These are phyloP conservation scores for Lentinus brumalis DNA, from an alignment of 768 basidiomycete genomes.

Conservation along the genomic window DNA sequence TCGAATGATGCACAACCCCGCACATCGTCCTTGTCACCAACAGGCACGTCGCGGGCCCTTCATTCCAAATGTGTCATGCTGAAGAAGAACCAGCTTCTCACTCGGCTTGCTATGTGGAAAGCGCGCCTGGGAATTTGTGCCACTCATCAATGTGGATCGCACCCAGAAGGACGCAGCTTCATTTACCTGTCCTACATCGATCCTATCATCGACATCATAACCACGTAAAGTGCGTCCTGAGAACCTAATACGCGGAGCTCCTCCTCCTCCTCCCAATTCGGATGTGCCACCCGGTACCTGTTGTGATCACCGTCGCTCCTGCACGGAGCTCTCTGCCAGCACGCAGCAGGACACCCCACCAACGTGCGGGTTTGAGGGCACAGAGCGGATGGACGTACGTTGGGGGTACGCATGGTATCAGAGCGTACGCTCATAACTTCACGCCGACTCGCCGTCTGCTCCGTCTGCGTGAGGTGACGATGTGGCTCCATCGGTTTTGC, in stretches of 20 bases:
- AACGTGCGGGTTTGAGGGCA: not conserved
- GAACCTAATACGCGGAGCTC: not conserved
- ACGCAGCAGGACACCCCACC: not conserved
- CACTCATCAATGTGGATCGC: not conserved
- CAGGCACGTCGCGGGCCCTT: not conserved
- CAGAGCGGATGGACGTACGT: conserved; percentile 2
- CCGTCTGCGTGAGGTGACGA: conserved; percentile 8
- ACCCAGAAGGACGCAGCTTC: not conserved
- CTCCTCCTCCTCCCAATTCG: not conserved
- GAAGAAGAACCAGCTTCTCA: not conserved
- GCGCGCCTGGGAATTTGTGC: conserved; percentile 1
- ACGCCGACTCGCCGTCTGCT: conserved; percentile 7
- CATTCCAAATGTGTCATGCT: conserved; percentile 1
- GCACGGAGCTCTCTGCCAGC: not conserved
- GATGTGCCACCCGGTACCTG: conserved; percentile 3
- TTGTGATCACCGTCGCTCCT: not conserved
- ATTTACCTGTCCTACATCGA: not conserved
- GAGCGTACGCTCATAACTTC: conserved; percentile 16
- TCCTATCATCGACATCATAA: not conserved
- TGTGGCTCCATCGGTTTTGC: conserved; percentile 9
- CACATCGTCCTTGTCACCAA: not conserved
- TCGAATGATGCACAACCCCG: not conserved
- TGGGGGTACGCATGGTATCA: conserved; percentile 14
- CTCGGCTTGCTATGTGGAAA: not conserved
- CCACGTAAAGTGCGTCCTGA: not conserved